Evolutionary conservation across 2,329 filamentous ascomycete species (phyloP), one percentile per base, ranked within the genome.

Genomic region (Diaporthe helianthi): DNA sequence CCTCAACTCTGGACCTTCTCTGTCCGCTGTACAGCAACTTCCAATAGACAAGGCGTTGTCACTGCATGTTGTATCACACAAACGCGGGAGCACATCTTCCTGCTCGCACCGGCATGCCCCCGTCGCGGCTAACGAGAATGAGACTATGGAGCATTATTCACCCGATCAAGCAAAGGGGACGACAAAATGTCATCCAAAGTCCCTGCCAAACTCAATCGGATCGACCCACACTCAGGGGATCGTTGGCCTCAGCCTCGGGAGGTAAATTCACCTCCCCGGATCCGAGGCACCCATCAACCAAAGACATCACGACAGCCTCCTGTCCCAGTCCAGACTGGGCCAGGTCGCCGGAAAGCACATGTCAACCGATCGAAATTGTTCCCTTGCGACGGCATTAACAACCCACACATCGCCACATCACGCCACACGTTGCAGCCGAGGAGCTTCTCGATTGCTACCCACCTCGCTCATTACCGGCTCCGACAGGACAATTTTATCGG

Each of bases 401-500:
- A 61, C 58, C 38, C 24, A 47, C 58, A 47, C 26, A 41, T 49
- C 44, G 29, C 58, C 58, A 49, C 41, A 49, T 19, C 58, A 63
- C 29, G 44, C 58, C 58, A 61, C 58, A 47, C 29, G 58, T 63
- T 63, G n/a, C 44, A 63, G 44, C 58, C 58, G 44, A 63, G 58
- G 31, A 1, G 6, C 58, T 47, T 13, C 58, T 47, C 41, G 3
- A 61, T 61, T 41, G 24, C 41, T 61, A 61, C 58, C 58, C 58
- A 61, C 58, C 29, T 61, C 12, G 41, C 41, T 36, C 41, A 24
- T 63, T 6, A 49, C 41, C n/a, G 38, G 44, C n/a, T 36, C 58
- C 58, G 58, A 49, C 29, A 13, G 29, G 29, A 8, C 44, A 63
- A 49, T 63, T 63, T 36, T 29, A 47, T 63, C n/a, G 41, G 12